phyloP scores from a whole-genome alignment of 768 basidiomycete species.

The Melanogaster broomeanus region DNA sequence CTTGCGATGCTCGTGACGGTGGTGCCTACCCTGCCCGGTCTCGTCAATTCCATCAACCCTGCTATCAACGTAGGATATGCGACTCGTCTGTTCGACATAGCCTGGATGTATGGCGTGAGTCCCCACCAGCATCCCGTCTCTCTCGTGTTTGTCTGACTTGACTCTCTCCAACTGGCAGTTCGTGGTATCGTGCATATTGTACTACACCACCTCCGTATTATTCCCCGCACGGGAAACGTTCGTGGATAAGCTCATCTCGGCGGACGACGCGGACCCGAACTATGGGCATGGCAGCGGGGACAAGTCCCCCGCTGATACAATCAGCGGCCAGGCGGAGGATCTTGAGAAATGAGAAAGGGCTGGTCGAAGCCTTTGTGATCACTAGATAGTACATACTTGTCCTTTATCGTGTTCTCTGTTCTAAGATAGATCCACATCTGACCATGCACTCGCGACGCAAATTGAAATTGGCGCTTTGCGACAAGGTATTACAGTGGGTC shows the following conservation, averaged over 20 bases:
- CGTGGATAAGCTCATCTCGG: constrained; percentile 25
- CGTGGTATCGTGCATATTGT: constrained; percentile 21
- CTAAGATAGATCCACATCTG: no score
- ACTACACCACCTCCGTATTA: constrained; percentile 25
- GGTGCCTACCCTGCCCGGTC: constrained; percentile 73
- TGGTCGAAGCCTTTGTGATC: no score
- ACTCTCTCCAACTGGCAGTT: constrained; percentile 25
- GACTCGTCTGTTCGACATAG: constrained; percentile 62
- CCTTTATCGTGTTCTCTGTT: no score
- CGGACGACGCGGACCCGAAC: constrained; percentile 11
- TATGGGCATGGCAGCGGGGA: background rate
- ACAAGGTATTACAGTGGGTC: no score
- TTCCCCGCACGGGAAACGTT: constrained; percentile 29
- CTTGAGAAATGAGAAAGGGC: no score
- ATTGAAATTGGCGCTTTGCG: no score
- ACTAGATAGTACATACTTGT: no score
- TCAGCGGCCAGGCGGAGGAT: background rate
- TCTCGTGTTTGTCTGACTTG: background rate
- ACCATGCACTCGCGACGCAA: no score
- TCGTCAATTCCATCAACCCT: constrained; percentile 73
- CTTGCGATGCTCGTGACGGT: constrained; percentile 70
- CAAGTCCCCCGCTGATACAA: background rate
- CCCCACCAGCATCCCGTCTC: background rate
- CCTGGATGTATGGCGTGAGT: constrained; percentile 76
- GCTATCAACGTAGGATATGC: constrained; percentile 61